Evolutionary conservation across 768 basidiomycete species (phyloP).

Genomic region (Amanita rimosa): DNA sequence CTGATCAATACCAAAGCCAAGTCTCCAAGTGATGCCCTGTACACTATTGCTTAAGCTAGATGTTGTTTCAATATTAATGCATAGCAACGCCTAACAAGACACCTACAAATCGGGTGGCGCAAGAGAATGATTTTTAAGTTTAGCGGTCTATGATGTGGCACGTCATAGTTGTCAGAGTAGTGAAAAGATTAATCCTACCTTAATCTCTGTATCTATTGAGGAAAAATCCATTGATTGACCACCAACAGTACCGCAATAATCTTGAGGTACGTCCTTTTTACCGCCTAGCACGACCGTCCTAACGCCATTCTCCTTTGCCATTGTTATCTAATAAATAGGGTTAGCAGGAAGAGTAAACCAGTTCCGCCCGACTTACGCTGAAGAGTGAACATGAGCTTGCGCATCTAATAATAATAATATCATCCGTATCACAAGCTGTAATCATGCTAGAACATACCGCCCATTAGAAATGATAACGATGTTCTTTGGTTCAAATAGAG

Average conservation of each 20-base stretch:
- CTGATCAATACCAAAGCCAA: conserved; percentile 47
- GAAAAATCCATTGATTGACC: conserved; percentile 49
- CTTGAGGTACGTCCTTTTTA: conserved; percentile 30
- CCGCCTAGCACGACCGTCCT: conserved; percentile 51
- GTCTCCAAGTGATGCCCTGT: conserved; percentile 55
- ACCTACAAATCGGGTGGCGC: conserved; percentile 53
- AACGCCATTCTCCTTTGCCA: conserved; percentile 46
- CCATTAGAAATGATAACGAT: conserved; percentile 49
- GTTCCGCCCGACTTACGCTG: conserved; percentile 20
- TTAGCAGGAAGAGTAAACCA: background rate
- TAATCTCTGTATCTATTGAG: conserved; percentile 49
- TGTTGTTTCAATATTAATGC: background rate
- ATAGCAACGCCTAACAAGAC: background rate
- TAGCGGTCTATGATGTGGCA: conserved; percentile 25
- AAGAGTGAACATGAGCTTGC: conserved; percentile 38
- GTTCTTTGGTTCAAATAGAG: conserved; percentile 36
- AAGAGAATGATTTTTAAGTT: conserved; percentile 40
- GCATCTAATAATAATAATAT: conserved; percentile 20
- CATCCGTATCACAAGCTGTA: background rate
- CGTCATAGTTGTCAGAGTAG: background rate
- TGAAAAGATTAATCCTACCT: conserved; percentile 19
- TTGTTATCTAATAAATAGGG: conserved; percentile 31
- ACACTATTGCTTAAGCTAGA: conserved; percentile 39
- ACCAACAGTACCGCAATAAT: conserved; percentile 55
- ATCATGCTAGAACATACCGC: conserved; percentile 17